These are phyloP conservation scores for Globisporangium iwayamae DNA, from an alignment of 352 stramenopile genomes.

Conservation along the genomic window DNA sequence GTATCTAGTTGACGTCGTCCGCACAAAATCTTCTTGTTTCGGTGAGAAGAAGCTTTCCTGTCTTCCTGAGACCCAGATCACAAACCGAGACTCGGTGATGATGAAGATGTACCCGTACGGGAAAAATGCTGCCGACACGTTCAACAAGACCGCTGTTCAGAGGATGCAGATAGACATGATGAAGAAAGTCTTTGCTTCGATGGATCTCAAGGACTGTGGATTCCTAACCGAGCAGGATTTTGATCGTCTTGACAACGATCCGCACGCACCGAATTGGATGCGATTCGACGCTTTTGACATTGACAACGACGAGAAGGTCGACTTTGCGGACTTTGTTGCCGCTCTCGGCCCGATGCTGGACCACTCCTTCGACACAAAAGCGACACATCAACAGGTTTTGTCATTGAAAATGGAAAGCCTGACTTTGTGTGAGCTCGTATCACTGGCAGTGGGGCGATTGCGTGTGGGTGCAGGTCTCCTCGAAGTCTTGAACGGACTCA, in stretches of 20 bases:
- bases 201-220: constrained; percentile 37
- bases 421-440: constrained; percentile 42
- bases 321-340: constrained; percentile 56
- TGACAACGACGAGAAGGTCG: constrained; percentile 39
- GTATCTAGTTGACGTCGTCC: constrained; percentile 41
- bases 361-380: constrained; percentile 37
- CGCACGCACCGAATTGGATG: constrained; percentile 27
- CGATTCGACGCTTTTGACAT: constrained; percentile 55
- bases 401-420: constrained; percentile 12
- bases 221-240: constrained; percentile 36
- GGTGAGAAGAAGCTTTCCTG: background rate
- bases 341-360: constrained; percentile 50
- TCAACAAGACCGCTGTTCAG: constrained; percentile 44
- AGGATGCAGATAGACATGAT: constrained; percentile 51
- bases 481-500: constrained; percentile 22
- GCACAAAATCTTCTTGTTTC: background rate
- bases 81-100: constrained; percentile 5
- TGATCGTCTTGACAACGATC: constrained; percentile 12
- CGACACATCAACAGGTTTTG: background rate
- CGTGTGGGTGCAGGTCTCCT: constrained; percentile 24
- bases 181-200: constrained; percentile 24
- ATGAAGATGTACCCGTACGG: constrained; percentile 64
- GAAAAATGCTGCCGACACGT: constrained; percentile 44
- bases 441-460: constrained; percentile 34
- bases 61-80: background rate